Conservation (phyloP, 306 rosid genomes). For the Fagus sylvatica region DNA sequence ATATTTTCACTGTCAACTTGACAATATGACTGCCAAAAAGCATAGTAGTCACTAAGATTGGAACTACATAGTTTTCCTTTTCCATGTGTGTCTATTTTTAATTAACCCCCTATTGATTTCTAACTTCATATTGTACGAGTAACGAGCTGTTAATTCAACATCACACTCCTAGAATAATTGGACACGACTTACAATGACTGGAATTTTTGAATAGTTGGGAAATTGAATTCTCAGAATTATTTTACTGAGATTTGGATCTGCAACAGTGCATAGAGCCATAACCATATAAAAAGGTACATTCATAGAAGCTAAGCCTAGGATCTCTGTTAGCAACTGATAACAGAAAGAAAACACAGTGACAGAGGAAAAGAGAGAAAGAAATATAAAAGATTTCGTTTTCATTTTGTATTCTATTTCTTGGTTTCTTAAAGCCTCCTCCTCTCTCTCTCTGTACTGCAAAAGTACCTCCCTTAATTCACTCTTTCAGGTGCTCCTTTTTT, state of each 20-base stretch:
- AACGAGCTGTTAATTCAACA: not conserved
- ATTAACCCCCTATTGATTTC: no score
- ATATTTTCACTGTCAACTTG: not conserved
- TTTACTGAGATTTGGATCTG: conserved; percentile 13
- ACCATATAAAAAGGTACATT: not conserved
- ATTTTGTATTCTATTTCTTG: not conserved
- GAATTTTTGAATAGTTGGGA: not conserved
- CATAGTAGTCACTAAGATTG: no score
- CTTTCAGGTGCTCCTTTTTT: no score
- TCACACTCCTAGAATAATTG: not conserved
- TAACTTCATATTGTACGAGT: not conserved
- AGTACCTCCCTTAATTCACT: no score
- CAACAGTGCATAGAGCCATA: not conserved
- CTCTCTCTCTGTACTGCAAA: no score
- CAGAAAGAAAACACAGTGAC: not conserved
- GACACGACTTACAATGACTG: not conserved
- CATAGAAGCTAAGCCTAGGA: not conserved
- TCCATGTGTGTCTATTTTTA: no score
- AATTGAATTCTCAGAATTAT: not conserved
- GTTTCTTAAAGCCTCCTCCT: no score
- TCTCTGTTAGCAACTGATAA: conserved; percentile 5
- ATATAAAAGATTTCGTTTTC: not conserved
- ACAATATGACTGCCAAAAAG: not conserved
- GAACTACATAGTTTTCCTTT: no score
- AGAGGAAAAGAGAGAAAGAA: not conserved